Base-by-base conservation (phyloP, 2,329 filamentous ascomycete species). In the Fusarium sacchari region DNA sequence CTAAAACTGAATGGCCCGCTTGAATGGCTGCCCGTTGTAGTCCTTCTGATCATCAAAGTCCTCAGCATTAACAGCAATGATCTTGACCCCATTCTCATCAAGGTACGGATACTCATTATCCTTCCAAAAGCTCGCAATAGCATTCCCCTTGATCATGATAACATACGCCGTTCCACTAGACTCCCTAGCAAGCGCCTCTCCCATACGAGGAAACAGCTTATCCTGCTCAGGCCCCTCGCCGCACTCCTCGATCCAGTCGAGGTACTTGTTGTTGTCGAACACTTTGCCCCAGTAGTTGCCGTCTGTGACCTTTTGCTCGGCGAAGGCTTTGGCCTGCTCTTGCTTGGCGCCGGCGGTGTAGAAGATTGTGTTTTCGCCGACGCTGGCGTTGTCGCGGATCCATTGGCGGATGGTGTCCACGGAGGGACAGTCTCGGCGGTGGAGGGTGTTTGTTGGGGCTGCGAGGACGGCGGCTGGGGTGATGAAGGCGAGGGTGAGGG, bases 381-480 rank as follows among this genome's bases (percentile, higher is more conserved):
- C 52, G 4, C 5, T 56, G 22, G 52, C 52, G 5, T 56, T 56
- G 20, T 56, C 37, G 1, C 22, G 52, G 17, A 56, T 56, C 52
- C 52, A 56, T 5, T 56, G 9, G 11, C 52, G 52, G 7, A 56
- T 20, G 20, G 26, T 32, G 11, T 56, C 26, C 12, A 56, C 52
- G 4, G 26, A n/a, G 11, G 52, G 52, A 1, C 52, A 56, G 15
- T 40, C 52, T 6, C 52, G 52, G 0, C 36, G 36, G 9, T 42
- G 52, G 11, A 56, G 14, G 2, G 36, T 56, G 22, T 42, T 56
- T 28, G 36, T 6, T 18, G 52, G 52, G 26, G 52, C 52, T 3
- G 22, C 26, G 3, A 56, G 9, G 11, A 56, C 12, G 0, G 22
- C 20, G 12, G 7, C 0, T 15, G 52, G 52, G 2, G 8, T 0